Base-by-base conservation (phyloP, 2,329 filamentous ascomycete species). In the Zarea fungicola region DNA sequence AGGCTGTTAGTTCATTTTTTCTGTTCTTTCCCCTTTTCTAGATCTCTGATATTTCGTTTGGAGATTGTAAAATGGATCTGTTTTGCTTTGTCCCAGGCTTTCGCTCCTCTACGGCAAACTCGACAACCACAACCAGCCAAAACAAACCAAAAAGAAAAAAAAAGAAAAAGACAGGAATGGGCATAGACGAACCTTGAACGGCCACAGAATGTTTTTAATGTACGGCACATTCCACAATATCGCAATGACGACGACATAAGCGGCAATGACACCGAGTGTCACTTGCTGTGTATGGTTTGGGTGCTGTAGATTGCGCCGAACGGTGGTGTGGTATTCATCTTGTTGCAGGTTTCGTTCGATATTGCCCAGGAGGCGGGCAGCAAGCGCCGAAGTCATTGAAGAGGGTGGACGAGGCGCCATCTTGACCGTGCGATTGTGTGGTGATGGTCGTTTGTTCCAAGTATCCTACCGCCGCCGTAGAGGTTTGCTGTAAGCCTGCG, bases 221-320 rank as follows among this genome's bases (percentile, higher is more conserved):
- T 88, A 89, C 1, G 87, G 87, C 1, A 90, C 65, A 66, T 90
- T 90, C 87, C 87, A 91, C 4, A 91, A 71, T 35, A 91, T 72
- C 5, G 85, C 85, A 55, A 91, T 91, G 40, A 76, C 75, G 16
- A 89, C 85, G 3, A 85, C 76, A 65, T 90, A 90, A 29, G 74
- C 83, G 8, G 67, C 84, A 57, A 90, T 87, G 34, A 89, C 72
- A 8, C 84, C 85, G 22, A 89, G 69, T 0, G 86, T 89, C 9
- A 89, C 76, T 46, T 75, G 74, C 59, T 90, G 86, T 2, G 85
- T 85, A 60, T 81, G 77, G 55, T 81, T 85, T 35, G 83, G 80
- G 22, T 72, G 72, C 49, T 69, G 60, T 10, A 87, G 69, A 45
- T 75, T 74, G 48, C 83, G 78, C 50, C 70, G 70, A 18, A 67